Evolutionary conservation across 2,329 filamentous ascomycete species (phyloP).

Genomic region (Colletotrichum spinosum): DNA sequence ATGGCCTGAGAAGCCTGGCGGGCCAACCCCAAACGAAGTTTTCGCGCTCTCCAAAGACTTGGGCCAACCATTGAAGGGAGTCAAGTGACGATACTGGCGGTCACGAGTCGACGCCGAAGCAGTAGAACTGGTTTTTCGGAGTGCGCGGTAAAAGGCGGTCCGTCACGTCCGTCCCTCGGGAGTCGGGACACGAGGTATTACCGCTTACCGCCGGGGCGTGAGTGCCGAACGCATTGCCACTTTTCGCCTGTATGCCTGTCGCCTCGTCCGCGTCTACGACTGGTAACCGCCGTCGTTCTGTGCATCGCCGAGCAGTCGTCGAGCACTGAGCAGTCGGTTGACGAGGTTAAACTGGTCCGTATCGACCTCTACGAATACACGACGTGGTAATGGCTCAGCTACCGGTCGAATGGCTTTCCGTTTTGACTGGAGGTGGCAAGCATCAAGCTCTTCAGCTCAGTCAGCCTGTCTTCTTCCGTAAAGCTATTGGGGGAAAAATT

Average conservation of each 20-base stretch:
- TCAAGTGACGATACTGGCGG: conserved; percentile 27
- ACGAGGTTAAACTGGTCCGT: too few species aligned
- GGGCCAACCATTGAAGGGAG: background rate
- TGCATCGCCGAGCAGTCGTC: too few species aligned
- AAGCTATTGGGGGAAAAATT: too few species aligned
- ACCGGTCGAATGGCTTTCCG: conserved; percentile 10
- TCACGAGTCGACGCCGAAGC: conserved; percentile 20
- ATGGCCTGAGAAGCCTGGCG: conserved; percentile 19
- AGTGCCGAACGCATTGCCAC: conserved; percentile 10
- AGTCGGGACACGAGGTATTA: background rate
- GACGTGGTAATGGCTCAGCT: conserved; percentile 18
- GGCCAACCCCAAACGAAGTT: conserved; percentile 8
- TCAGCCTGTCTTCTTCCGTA: background rate
- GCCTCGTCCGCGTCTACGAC: conserved; percentile 28
- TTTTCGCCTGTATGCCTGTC: background rate
- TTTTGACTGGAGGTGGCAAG: background rate
- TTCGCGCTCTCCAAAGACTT: background rate
- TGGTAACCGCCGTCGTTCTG: conserved; percentile 13
- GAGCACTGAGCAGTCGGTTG: too few species aligned
- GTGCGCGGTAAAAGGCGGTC: conserved; percentile 30
- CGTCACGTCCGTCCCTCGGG: conserved; percentile 1
- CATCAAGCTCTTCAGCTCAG: conserved; percentile 1
- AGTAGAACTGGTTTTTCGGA: conserved; percentile 23
- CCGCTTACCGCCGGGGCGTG: conserved; percentile 19
- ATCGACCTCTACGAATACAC: background rate